Percentiles rank a stretch among this genome's conserved stretches.
These are phyloP conservation scores for Suhomyces taliae DNA, from an alignment of 1,139 yeast species.

Conservation along the genomic window DNA sequence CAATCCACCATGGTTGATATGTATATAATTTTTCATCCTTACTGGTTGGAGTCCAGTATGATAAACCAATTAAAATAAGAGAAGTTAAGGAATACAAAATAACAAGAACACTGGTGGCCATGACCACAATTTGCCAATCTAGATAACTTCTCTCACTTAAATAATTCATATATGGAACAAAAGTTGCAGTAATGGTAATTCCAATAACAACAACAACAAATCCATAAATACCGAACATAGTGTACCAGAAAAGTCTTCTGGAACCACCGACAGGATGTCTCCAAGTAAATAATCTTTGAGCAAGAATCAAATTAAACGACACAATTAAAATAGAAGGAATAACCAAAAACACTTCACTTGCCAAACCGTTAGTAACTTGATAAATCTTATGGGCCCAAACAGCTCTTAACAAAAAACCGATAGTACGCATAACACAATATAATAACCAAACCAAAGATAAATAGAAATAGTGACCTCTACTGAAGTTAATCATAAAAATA, in stretches of 20 bases:
- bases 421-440: constrained; percentile 51
- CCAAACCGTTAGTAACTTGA: constrained; percentile 52
- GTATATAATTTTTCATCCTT: constrained; percentile 56
- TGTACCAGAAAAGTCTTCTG: constrained; percentile 50
- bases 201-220: constrained; percentile 59
- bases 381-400: constrained; percentile 56
- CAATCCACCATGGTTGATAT: constrained; percentile 81
- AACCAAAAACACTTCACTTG: constrained; percentile 59
- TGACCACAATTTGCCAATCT: constrained; percentile 57
- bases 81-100: constrained; percentile 61
- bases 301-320: constrained; percentile 62
- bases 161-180: constrained; percentile 62
- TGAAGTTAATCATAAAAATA: constrained; percentile 51
- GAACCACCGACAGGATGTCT: constrained; percentile 78
- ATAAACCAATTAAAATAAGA: constrained; percentile 45
- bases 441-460: constrained; percentile 55
- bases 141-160: constrained; percentile 45
- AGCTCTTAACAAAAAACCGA: constrained; percentile 64
- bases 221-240: constrained; percentile 53
- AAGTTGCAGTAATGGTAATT: constrained; percentile 69
- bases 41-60: constrained; percentile 58
- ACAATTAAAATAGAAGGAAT: constrained; percentile 57
- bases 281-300: constrained; percentile 81
- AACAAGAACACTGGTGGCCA: constrained; percentile 58
- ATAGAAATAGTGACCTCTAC: constrained; percentile 66